Conservation (phyloP, 352 stramenopile species). For the Phytopythium cucurbitacearum region DNA sequence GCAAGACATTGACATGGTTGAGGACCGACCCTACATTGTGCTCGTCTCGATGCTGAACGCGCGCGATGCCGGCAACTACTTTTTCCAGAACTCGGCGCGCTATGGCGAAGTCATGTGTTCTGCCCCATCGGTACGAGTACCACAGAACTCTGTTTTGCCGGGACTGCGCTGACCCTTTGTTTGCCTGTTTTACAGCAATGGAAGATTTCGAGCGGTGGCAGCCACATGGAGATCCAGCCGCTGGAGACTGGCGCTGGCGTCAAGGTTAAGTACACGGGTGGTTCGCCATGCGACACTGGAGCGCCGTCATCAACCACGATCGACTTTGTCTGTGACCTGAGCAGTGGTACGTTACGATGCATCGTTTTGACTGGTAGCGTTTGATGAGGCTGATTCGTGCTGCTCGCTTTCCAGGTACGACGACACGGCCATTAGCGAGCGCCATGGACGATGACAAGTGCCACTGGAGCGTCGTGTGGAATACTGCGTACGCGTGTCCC, state of each 20-base stretch:
- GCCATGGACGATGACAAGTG: constrained; percentile 45
- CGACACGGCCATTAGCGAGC: constrained; percentile 21
- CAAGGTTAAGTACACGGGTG: constrained; percentile 46
- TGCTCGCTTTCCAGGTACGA: constrained; percentile 31
- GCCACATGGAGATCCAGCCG: constrained; percentile 54
- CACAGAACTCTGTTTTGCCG: background rate
- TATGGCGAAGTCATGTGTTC: constrained; percentile 76
- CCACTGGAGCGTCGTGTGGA: constrained; percentile 57
- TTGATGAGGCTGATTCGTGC: constrained; percentile 2
- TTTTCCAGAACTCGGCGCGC: constrained; percentile 55
- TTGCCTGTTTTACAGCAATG: constrained; percentile 47
- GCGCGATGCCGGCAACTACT: constrained; percentile 55
- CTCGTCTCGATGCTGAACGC: constrained; percentile 53
- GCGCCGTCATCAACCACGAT: constrained; percentile 46
- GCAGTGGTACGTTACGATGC: constrained; percentile 29
- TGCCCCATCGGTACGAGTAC: constrained; percentile 44
- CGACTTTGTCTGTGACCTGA: constrained; percentile 68
- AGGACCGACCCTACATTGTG: constrained; percentile 47
- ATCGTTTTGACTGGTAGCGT: background rate
- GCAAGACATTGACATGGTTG: constrained; percentile 40
- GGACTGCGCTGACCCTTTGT: constrained; percentile 4
- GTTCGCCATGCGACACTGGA: constrained; percentile 45
- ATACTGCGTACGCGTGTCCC: constrained; percentile 62
- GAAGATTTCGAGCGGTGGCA: constrained; percentile 55
- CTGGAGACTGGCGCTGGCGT: constrained; percentile 53